phyloP scores from a whole-genome alignment of 1,139 yeast species.

The Lipomyces yarrowii region DNA sequence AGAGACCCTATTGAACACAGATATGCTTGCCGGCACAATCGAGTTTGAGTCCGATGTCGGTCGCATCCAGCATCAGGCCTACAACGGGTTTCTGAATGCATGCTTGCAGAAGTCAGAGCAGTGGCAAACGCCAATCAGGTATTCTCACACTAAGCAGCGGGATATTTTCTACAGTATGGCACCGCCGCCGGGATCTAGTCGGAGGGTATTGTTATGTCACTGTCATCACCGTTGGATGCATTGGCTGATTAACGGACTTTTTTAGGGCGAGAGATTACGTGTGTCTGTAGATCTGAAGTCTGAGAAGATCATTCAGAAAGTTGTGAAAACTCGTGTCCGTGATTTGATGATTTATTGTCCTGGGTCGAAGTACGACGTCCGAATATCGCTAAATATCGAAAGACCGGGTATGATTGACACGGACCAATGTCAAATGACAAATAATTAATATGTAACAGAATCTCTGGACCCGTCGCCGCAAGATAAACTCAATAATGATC shows the following conservation, averaged over 20 bases:
- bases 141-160: slow-evolving; percentile 7
- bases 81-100: slow-evolving; percentile 14
- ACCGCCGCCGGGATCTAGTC: slow-evolving; percentile 9
- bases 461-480: slow-evolving; percentile 7
- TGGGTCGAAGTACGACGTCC: slow-evolving; percentile 26
- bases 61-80: slow-evolving; percentile 23
- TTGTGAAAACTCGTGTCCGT: slow-evolving; percentile 20
- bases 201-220: slow-evolving; percentile 4
- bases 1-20: slow-evolving; percentile 26
- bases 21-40: slow-evolving; percentile 25
- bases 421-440: not conserved
- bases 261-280: slow-evolving; percentile 15
- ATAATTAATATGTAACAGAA: not conserved
- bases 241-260: not conserved
- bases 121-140: slow-evolving; percentile 13
- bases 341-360: slow-evolving; percentile 29
- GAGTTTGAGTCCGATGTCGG: slow-evolving; percentile 28
- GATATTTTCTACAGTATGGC: slow-evolving; percentile 7
- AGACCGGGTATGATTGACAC: slow-evolving; percentile 18
- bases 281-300: slow-evolving; percentile 19
- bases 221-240: not conserved
- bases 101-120: slow-evolving; percentile 11
- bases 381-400: slow-evolving; percentile 27
- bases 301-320: slow-evolving; percentile 10
- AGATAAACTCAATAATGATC: slow-evolving; percentile 9